Base-by-base conservation (phyloP, 192 early-diverging fungal genomes). In the Haplosporangium gracile region DNA sequence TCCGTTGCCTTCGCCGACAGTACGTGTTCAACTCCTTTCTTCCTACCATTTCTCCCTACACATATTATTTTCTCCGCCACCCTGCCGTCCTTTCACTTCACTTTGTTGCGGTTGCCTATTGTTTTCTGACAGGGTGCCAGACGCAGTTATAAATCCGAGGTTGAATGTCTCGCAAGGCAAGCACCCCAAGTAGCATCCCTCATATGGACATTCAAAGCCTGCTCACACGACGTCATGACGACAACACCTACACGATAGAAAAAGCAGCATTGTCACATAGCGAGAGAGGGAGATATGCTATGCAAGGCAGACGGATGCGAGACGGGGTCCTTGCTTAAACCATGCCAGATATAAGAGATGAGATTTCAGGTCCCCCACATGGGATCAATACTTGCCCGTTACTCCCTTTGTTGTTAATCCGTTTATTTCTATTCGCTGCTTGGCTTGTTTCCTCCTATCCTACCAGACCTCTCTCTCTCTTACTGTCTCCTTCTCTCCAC, bases 1-100 rank as follows among this genome's bases (percentile, higher is more conserved):
- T 79, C 83, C 15, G 16, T 76, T 39, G 83, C 78, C 74, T 77
- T 80, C 72, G 83, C 83, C 22, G 83, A 85, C 70, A 85, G 83
- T 85, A 85, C 36, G 82, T 84, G 71, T 47, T 42, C 32, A 39
- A 7, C 26, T 53, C 32, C 36, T 15, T 13, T 8, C 22, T 18
- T 40, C 2, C 47, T 2, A 49, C 16, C 18, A 49, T 49, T 49
- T 16, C 1, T 32, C 2, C 29, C 24, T 34, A n/a, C 47, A 74
- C n/a, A 29, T 9, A 22, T 20, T 40, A 6, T 70, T 45, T 45
- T 26, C 32, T 36, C 49, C 29, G 0, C n/a, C 16, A 7, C 45
- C 16, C 47, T n/a, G 51, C 16, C 20, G 18, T 18, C 51, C 22
- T 53, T 60, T 60, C n/a, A 60, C 22, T 53, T 53, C 51, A 53